phyloP scores from a whole-genome alignment of 2,329 filamentous ascomycete species.

The Sporothrix variecibatus region DNA sequence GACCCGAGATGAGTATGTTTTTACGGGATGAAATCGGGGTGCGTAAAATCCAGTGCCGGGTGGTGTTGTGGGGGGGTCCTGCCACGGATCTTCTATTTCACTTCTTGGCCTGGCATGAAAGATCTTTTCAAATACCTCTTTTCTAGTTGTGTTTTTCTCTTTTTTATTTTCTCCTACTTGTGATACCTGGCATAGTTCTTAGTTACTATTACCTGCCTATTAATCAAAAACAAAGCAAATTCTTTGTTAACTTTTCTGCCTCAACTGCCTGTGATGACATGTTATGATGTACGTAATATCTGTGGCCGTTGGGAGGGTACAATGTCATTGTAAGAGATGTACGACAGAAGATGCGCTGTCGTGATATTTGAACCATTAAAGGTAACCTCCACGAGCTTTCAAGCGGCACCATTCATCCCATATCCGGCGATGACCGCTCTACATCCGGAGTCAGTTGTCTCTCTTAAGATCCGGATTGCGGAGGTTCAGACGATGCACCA shows the following conservation, averaged over 20 bases:
- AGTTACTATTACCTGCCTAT: not conserved
- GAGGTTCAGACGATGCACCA: not conserved
- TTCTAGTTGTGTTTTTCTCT: not conserved
- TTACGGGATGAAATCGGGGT: not conserved
- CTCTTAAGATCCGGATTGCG: constrained; percentile 1
- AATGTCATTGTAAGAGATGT: not conserved
- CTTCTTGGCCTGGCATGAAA: not conserved
- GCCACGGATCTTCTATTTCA: not conserved
- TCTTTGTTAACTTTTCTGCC: not conserved
- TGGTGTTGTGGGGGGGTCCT: not conserved
- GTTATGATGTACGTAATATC: not conserved
- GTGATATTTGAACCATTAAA: not conserved
- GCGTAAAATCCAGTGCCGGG: not conserved
- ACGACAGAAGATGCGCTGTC: not conserved
- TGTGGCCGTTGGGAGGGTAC: not conserved
- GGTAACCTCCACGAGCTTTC: no score
- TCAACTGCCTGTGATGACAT: not conserved
- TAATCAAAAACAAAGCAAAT: constrained; percentile 13
- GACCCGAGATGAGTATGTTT: not conserved
- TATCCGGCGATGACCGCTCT: not conserved
- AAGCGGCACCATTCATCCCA: not conserved
- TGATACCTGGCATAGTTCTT: constrained; percentile 21
- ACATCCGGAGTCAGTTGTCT: no score
- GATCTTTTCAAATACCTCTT: constrained; percentile 20
- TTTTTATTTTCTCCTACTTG: not conserved